Base-by-base conservation (phyloP, 345 rosid species). In the Eucalyptus tenuipes region DNA sequence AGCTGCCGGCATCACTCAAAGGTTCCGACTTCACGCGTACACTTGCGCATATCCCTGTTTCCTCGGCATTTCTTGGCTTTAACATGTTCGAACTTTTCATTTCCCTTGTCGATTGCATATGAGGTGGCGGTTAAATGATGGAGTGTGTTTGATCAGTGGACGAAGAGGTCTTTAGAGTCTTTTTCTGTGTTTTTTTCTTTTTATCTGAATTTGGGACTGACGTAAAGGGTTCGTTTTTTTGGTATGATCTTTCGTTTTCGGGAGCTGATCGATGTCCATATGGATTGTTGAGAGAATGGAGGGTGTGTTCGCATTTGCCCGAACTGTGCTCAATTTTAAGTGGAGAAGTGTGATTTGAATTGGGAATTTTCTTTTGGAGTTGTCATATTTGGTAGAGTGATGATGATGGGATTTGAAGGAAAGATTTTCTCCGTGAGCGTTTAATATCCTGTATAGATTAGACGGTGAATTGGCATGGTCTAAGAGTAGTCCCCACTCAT, bases 1-100 rank as follows among this genome's bases (percentile, higher is more conserved):
- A 47, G 85, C 85, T 59, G 91, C 96, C 10, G 93, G 94, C 88
- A 90, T 98, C 88, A 85, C 95, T 89, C 95, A 92, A 89, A 93
- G 97, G 98, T 96, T 33, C 53, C 55, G 44, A 14, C 90, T 91
- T 64, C 11, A 37, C 45, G 45, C 81, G 27, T 18, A 37, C 2
- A 37, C 55, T 3, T 71, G 81, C 45, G 81, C 81, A 18, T 3
- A 37, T 18, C 45, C 1, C 27, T 18, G 57, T 71, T 86, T 85
- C 53, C 15, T 79, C 17, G 27, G 85, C 25, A 17, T 31, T 33
- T 27, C 29, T 88, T 45, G 31, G 47, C 20, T 79, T 48, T 45
- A 37, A 55, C 53, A 16, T 37, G 47, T 90, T 55, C 45, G 4
- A 71, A 71, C 4, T 18, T 52, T 71, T 37, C 81, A 71, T 71